A percentile compares a stretch with the other conserved stretches of the same genome.
Conservation (phyloP, 805 yeast genomes). For the Candida berthetii region DNA sequence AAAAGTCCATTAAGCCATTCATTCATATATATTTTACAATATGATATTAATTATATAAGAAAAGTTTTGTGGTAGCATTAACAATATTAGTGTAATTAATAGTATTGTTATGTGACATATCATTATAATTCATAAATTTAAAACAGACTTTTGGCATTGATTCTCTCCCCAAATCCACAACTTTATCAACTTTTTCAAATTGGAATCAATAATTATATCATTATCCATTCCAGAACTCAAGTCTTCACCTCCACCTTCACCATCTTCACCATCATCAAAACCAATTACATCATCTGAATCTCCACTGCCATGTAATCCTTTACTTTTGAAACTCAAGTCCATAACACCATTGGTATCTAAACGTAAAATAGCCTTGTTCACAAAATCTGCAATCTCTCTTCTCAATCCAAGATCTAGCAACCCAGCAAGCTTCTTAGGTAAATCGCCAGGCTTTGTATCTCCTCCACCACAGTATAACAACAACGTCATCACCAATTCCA, state of each 20-base stretch:
- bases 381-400: constrained; percentile 58
- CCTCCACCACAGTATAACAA: constrained; percentile 35
- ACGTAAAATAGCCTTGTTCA: constrained; percentile 57
- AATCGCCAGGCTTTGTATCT: constrained; percentile 23
- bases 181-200: constrained; percentile 48
- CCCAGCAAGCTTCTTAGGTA: constrained; percentile 49
- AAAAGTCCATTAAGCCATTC: constrained; percentile 4
- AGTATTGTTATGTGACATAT: background rate
- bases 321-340: background rate
- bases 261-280: constrained; percentile 1
- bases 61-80: too few relatives aligned
- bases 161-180: constrained; percentile 64
- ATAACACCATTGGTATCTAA: background rate
- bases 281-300: constrained; percentile 1
- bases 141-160: constrained; percentile 25
- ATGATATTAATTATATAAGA: background rate
- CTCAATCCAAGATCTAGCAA: constrained; percentile 58
- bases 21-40: constrained; percentile 1
- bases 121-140: background rate
- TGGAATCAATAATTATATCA: constrained; percentile 16
- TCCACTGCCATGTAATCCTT: background rate
- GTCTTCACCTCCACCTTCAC: constrained; percentile 2
- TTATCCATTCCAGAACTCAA: constrained; percentile 1
- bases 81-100: too few relatives aligned
- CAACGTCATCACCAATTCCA: constrained; percentile 82